Base-by-base conservation (phyloP, 2,329 filamentous ascomycete species). In the Emericellopsis atlantica region DNA sequence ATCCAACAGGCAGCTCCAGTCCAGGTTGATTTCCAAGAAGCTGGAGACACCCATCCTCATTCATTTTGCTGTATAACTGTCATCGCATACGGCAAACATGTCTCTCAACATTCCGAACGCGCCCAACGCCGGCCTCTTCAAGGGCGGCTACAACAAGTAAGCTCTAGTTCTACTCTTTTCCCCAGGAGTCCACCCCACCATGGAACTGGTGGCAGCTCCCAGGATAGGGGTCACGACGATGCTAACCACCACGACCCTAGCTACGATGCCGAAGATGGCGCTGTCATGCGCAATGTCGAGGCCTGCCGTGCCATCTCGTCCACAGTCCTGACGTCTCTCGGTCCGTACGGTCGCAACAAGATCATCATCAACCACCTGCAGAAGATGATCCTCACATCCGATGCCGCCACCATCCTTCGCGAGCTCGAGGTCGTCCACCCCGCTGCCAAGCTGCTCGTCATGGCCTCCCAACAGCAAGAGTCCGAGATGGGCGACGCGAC, bases 281-380 rank as follows among this genome's bases (percentile, higher is more conserved):
- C 92, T 51, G 89, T 98, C 51, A 75, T 96, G 50, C 88, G 92
- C 59, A 98, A 98, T 66, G 96, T 98, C 67, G 93, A 98, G 60
- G 92, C 93, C 60, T 98, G 92, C 71, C 79, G 89, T 49, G 86
- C 92, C 51, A 96, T 98, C 64, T 81, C 92, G 44, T 85, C 84
- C 55, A 98, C 92, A 40, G 92, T 98, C 39, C 88, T 95, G 71
- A 96, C 92, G 43, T 96, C 92, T 36, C 76, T 98, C 31, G 93
- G 92, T 40, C 92, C 92, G 45, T 95, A 95, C 66, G 92, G 92
- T 57, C 85, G 92, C 65, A 98, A 98, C 74, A 98, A 98, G 72
- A 89, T 98, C 59, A 87, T 98, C 69, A 96, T 98, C 74, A 98
- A 98, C 73, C 93, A 98, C 69, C 75, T 98, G 48, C 87, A 95